These are phyloP conservation scores for Mycena filopes DNA, from an alignment of 768 basidiomycete species.

Conservation along the genomic window DNA sequence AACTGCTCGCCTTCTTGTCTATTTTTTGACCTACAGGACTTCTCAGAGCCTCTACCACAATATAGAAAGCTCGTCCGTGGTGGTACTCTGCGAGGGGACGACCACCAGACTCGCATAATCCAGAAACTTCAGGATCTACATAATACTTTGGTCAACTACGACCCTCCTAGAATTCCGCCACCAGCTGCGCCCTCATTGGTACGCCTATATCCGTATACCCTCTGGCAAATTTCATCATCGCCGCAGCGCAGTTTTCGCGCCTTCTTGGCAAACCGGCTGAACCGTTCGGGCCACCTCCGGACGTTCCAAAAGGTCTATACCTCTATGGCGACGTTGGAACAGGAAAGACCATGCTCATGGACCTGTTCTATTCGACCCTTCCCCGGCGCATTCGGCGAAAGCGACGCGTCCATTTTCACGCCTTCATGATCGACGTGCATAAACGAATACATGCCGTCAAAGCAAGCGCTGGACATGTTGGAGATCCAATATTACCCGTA, in stretches of 20 bases:
- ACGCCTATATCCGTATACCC: slow-evolving; percentile 32
- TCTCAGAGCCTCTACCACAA: slow-evolving; percentile 50
- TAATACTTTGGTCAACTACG: slow-evolving; percentile 73
- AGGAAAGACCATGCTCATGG: slow-evolving; percentile 99
- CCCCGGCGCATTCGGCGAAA: slow-evolving; percentile 73
- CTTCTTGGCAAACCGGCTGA: slow-evolving; percentile 47
- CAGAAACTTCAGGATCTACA: slow-evolving; percentile 84
- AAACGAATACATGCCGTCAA: slow-evolving; percentile 90
- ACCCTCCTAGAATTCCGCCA: slow-evolving; percentile 71
- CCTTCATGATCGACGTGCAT: slow-evolving; percentile 99
- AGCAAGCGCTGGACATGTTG: slow-evolving; percentile 72
- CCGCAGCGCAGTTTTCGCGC: slow-evolving; percentile 55
- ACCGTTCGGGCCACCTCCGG: slow-evolving; percentile 55
- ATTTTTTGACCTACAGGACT: neutral
- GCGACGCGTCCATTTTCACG: slow-evolving; percentile 96
- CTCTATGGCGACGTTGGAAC: slow-evolving; percentile 97
- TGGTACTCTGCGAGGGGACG: slow-evolving; percentile 75
- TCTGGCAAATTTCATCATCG: slow-evolving; percentile 27
- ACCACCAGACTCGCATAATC: slow-evolving; percentile 87
- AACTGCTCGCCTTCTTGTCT: neutral
- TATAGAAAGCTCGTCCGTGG: slow-evolving; percentile 58
- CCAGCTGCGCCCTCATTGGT: slow-evolving; percentile 51
- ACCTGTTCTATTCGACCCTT: slow-evolving; percentile 91
- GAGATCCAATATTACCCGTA: slow-evolving; percentile 89
- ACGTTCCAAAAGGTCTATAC: slow-evolving; percentile 88